These are phyloP conservation scores for Talaromyces funiculosus DNA, from an alignment of 2,329 filamentous ascomycete genomes.

Conservation along the genomic window DNA sequence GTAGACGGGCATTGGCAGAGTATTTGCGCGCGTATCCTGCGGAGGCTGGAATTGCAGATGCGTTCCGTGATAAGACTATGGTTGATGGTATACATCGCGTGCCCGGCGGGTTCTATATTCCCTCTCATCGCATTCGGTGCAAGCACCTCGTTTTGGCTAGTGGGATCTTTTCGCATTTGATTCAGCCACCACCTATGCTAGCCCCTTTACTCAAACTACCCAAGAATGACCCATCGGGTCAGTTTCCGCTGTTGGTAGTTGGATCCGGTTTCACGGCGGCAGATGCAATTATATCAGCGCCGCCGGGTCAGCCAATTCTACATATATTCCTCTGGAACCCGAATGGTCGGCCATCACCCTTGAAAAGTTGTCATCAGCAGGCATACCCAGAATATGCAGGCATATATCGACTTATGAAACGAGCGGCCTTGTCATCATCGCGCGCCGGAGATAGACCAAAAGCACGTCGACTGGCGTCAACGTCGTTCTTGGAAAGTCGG, in stretches of 20 bases:
- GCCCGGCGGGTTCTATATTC: constrained; percentile 47
- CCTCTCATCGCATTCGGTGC: constrained; percentile 49
- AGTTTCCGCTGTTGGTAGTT: constrained; percentile 48
- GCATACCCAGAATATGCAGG: constrained; percentile 59
- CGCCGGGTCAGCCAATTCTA: constrained; percentile 48
- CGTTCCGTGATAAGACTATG: constrained; percentile 40
- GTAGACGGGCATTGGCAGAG: constrained; percentile 49
- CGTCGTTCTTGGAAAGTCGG: constrained; percentile 43
- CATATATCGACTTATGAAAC: constrained; percentile 57
- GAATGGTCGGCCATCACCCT: constrained; percentile 49
- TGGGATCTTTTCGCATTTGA: constrained; percentile 53
- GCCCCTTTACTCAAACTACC: constrained; percentile 39
- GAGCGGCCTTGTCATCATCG: constrained; percentile 33
- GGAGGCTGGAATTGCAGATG: constrained; percentile 47
- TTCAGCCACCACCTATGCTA: constrained; percentile 47
- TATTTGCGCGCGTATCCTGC: constrained; percentile 52
- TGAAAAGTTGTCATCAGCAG: constrained; percentile 54
- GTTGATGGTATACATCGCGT: constrained; percentile 42
- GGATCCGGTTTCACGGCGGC: constrained; percentile 60
- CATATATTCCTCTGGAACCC: constrained; percentile 59
- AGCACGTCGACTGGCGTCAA: constrained; percentile 34
- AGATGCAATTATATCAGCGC: constrained; percentile 54
- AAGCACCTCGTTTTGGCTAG: constrained; percentile 55
- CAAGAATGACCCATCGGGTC: constrained; percentile 13
- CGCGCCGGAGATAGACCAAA: constrained; percentile 18